Conservation (phyloP, 148 eudicot species). For the Rhododendron williamsianum region DNA sequence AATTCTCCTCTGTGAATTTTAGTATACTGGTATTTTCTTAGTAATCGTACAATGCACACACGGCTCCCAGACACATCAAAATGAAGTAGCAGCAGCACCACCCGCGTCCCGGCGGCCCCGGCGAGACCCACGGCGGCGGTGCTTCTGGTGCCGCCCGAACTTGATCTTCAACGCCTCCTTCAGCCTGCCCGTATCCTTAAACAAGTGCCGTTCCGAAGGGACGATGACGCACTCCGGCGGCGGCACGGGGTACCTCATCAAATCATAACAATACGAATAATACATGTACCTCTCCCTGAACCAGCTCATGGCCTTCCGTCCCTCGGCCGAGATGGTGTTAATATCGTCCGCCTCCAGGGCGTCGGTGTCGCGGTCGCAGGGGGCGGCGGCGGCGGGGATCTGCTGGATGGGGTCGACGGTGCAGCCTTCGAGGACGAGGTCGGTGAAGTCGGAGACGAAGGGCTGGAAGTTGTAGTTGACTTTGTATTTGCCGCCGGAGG, state of each 20-base stretch:
- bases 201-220: conserved; percentile 47
- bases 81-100: not conserved
- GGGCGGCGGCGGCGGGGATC: conserved; percentile 26
- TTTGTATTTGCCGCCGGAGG: conserved; percentile 59
- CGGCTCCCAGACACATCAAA: not conserved
- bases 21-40: not conserved
- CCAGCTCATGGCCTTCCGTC: conserved; percentile 56
- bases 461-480: conserved; percentile 78
- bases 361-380: conserved; percentile 29
- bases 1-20: too few relatives aligned
- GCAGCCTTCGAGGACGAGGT: conserved; percentile 80
- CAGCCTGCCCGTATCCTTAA: conserved; percentile 62
- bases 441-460: conserved; percentile 71
- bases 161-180: conserved; percentile 25
- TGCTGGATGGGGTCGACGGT: conserved; percentile 64
- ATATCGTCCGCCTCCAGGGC: conserved; percentile 27
- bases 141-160: conserved; percentile 40
- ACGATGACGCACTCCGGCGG: conserved; percentile 73
- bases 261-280: conserved; percentile 77
- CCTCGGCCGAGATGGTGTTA: conserved; percentile 40
- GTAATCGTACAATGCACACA: not conserved
- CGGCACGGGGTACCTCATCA: conserved; percentile 48
- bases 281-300: conserved; percentile 74
- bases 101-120: conserved; percentile 23
- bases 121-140: conserved; percentile 11